Conservation (phyloP, 2,329 filamentous ascomycete genomes). For the Berkeleyomyces basicola region DNA sequence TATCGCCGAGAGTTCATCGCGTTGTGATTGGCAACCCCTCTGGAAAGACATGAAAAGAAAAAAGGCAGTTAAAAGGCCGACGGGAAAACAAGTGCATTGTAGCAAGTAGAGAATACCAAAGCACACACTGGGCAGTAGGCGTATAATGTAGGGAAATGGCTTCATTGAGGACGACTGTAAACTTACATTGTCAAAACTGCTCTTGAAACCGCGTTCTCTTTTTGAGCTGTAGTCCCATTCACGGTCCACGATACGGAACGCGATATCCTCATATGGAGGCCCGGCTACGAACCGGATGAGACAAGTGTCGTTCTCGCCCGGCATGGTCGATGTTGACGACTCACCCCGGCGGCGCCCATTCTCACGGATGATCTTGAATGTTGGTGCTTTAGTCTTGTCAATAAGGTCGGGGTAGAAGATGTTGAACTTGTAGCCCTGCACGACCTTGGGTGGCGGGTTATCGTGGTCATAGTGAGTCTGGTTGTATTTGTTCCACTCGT, state of each 20-base stretch:
- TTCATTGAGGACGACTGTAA: not conserved
- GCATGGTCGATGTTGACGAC: constrained; percentile 80
- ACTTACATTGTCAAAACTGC: constrained; percentile 90
- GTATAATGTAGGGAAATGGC: constrained; percentile 8
- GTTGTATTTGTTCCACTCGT: constrained; percentile 99
- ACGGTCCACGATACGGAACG: constrained; percentile 92
- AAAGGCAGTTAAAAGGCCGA: not conserved
- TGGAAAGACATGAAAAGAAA: not conserved
- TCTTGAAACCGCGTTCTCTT: constrained; percentile 83
- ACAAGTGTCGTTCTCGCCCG: constrained; percentile 93
- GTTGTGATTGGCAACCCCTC: not conserved
- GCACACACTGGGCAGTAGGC: constrained; percentile 12
- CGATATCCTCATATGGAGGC: constrained; percentile 89
- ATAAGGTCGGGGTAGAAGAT: constrained; percentile 97
- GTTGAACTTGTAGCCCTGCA: constrained; percentile 99
- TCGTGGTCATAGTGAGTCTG: constrained; percentile 99
- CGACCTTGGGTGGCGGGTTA: constrained; percentile 92
- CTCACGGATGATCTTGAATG: constrained; percentile 89
- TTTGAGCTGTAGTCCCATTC: constrained; percentile 99
- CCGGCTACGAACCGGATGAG: constrained; percentile 91
- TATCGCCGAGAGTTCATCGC: too few species aligned
- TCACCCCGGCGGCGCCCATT: constrained; percentile 78
- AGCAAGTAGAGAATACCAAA: not conserved
- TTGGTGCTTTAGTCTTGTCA: constrained; percentile 85
- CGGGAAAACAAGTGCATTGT: not conserved